These are phyloP conservation scores for Leavenworthia alabamica DNA, from an alignment of 345 rosid species.

Conservation along the genomic window DNA sequence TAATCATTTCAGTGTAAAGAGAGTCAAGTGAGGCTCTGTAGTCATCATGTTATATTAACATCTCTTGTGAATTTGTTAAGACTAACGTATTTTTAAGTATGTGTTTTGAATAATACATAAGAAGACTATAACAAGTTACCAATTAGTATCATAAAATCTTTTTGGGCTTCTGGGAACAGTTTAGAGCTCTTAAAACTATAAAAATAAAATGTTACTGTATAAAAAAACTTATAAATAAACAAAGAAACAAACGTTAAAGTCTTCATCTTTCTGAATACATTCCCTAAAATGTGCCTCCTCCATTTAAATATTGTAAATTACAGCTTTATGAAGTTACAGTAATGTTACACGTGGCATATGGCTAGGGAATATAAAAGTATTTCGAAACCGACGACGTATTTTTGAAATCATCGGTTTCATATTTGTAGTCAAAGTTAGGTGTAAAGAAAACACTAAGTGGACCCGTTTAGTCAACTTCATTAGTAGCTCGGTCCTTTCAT, in stretches of 20 bases:
- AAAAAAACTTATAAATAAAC: background rate
- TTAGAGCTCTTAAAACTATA: background rate
- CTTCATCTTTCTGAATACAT: background rate
- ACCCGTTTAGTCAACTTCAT: constrained; percentile 23
- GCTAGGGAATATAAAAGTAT: background rate
- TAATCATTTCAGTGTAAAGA: background rate
- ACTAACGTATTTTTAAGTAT: background rate
- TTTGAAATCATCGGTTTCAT: constrained; percentile 22
- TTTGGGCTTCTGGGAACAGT: background rate
- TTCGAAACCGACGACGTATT: constrained; percentile 10
- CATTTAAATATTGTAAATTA: background rate
- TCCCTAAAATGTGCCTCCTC: background rate
- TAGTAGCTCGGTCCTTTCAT: background rate
- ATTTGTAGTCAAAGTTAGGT: constrained; percentile 26
- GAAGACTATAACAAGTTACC: background rate
- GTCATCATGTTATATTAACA: background rate
- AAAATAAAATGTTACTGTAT: background rate
- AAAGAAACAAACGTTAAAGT: background rate
- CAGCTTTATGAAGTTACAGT: background rate
- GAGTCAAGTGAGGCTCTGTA: background rate
- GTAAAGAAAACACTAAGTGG: constrained; percentile 6
- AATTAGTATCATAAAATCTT: background rate
- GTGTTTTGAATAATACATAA: background rate
- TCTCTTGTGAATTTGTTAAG: background rate
- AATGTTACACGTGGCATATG: background rate